These are phyloP conservation scores for Phaeosphaeria sp. DNA, from an alignment of 2,329 filamentous ascomycete genomes.

Conservation along the genomic window DNA sequence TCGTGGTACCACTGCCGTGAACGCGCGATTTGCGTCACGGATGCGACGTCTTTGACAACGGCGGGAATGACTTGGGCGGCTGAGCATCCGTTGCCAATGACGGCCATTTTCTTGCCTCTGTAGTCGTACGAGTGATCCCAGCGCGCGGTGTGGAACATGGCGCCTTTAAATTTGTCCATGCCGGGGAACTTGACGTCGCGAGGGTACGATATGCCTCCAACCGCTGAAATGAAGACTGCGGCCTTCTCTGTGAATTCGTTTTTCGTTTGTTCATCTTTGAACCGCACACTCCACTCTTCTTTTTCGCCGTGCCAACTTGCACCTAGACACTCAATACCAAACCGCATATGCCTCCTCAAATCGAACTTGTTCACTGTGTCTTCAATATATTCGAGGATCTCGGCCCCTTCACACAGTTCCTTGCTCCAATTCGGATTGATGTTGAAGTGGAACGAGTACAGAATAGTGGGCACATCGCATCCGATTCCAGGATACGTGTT, in stretches of 20 bases:
- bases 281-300: conserved; percentile 56
- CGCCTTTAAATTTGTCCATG: conserved; percentile 52
- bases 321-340: conserved; percentile 54
- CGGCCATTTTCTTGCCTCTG: conserved; percentile 46
- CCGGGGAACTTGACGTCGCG: conserved; percentile 41
- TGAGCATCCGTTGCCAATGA: conserved; percentile 51
- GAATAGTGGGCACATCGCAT: conserved; percentile 49
- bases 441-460: conserved; percentile 52
- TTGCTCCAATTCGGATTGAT: conserved; percentile 53
- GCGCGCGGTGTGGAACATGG: conserved; percentile 49
- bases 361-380: conserved; percentile 56
- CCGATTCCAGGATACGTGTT: conserved; percentile 39
- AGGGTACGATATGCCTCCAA: conserved; percentile 47
- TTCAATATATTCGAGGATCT: conserved; percentile 57
- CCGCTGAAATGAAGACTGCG: conserved; percentile 49
- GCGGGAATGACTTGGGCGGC: conserved; percentile 53
- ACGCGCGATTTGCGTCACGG: conserved; percentile 44
- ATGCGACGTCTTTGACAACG: conserved; percentile 45
- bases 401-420: conserved; percentile 51
- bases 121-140: conserved; percentile 53
- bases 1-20: conserved; percentile 45
- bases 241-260: conserved; percentile 49
- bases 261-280: conserved; percentile 44
- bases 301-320: conserved; percentile 54
- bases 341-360: conserved; percentile 58